Conservation (phyloP, 2,329 filamentous ascomycete genomes). For the Xylaria multiplex region DNA sequence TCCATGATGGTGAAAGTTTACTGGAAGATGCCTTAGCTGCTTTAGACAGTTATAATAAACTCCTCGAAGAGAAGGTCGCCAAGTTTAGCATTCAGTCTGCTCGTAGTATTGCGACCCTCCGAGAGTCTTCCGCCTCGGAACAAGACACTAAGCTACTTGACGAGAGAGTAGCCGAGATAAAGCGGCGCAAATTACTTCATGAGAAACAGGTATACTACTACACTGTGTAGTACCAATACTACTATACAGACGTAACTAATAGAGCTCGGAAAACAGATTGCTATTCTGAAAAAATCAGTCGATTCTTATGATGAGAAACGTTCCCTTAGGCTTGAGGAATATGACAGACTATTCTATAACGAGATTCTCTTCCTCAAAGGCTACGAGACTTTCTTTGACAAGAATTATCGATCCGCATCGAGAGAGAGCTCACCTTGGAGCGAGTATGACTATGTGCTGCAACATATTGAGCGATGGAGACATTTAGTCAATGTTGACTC, state of each 20-base stretch:
- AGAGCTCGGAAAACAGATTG: constrained; percentile 18
- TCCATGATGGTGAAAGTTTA: constrained; percentile 22
- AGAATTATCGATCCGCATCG: background rate
- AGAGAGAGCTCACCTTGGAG: constrained; percentile 16
- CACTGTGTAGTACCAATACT: background rate
- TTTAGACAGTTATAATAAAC: constrained; percentile 30
- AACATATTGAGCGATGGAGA: constrained; percentile 32
- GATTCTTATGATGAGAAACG: constrained; percentile 8
- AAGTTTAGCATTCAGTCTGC: constrained; percentile 30
- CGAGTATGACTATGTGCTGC: constrained; percentile 32
- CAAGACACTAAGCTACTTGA: constrained; percentile 5
- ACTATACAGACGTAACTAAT: constrained; percentile 5
- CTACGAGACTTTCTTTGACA: constrained; percentile 7
- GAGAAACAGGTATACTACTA: constrained; percentile 22
- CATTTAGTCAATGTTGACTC: constrained; percentile 17
- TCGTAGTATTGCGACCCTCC: constrained; percentile 29
- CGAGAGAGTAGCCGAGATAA: constrained; percentile 7
- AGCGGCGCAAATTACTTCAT: constrained; percentile 17
- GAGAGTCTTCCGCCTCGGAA: constrained; percentile 9
- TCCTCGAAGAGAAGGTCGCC: constrained; percentile 34
- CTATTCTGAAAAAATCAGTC: constrained; percentile 15
- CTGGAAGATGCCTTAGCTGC: constrained; percentile 18
- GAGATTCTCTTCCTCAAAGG: constrained; percentile 23
- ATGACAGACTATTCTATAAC: constrained; percentile 4
- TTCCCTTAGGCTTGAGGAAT: constrained; percentile 9